These are phyloP conservation scores for Arthrobotrys musiformis DNA, from an alignment of 2,329 filamentous ascomycete genomes.

Conservation along the genomic window DNA sequence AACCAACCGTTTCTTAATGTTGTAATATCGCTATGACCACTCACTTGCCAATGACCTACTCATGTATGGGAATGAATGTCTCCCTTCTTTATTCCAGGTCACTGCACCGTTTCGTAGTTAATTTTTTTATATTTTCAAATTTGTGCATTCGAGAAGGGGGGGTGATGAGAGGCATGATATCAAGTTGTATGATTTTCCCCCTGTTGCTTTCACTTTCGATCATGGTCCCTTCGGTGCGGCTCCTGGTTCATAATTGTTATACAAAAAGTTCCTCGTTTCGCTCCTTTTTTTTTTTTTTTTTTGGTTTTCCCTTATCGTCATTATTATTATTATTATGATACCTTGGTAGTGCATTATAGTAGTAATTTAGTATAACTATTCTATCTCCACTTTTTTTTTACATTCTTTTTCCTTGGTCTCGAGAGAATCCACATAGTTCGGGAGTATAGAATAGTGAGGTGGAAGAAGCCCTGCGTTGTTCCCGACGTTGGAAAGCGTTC, in stretches of 20 bases:
- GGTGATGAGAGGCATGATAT: constrained; percentile 3
- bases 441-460: too few relatives aligned
- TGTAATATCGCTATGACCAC: background rate
- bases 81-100: background rate
- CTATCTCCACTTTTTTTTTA: background rate
- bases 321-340: constrained; percentile 27
- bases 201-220: background rate
- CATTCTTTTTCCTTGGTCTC: too few relatives aligned
- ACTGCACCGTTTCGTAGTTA: background rate
- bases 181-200: constrained; percentile 15
- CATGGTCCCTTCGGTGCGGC: background rate
- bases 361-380: background rate
- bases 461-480: constrained; percentile 1
- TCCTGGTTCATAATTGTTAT: background rate
- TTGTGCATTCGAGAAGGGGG: constrained; percentile 6
- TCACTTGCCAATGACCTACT: constrained; percentile 1
- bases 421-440: too few relatives aligned
- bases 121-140: constrained; percentile 12
- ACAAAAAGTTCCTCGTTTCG: constrained; percentile 25
- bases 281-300: background rate
- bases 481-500: constrained; percentile 2
- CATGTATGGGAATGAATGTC: too few relatives aligned
- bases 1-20: constrained; percentile 34
- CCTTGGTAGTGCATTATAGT: constrained; percentile 32
- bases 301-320: too few relatives aligned